phyloP scores from a whole-genome alignment of 2,329 filamentous ascomycete genomes.

The Drechmeria coniospora region DNA sequence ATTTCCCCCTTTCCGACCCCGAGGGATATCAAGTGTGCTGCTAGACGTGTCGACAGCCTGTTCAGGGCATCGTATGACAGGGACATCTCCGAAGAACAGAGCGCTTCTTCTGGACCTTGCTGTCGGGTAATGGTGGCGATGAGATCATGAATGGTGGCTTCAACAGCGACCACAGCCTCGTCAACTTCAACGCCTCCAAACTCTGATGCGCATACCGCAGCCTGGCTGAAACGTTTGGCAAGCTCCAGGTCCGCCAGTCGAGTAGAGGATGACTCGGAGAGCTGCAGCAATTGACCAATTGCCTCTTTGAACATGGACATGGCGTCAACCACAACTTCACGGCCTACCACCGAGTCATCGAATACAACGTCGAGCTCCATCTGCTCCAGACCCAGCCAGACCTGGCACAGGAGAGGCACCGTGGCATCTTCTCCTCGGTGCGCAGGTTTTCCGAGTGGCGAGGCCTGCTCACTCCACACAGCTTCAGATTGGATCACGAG shows the following conservation, averaged over 20 bases:
- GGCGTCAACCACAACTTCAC: neutral
- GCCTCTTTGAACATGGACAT: neutral
- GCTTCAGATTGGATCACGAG: neutral
- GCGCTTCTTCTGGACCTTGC: neutral
- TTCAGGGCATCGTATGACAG: constrained; percentile 1
- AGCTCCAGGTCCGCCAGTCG: neutral
- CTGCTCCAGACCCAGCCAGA: neutral
- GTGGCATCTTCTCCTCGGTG: constrained; percentile 1
- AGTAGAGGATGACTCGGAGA: neutral
- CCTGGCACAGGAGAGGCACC: constrained; percentile 1
- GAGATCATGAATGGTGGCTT: neutral
- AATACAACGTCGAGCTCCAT: constrained; percentile 1
- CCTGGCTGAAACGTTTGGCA: no score
- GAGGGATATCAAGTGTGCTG: neutral
- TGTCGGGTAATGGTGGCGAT: neutral
- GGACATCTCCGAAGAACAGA: neutral
- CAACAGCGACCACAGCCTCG: neutral
- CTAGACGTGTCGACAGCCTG: constrained; percentile 1
- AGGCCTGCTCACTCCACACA: neutral
- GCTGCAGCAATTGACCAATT: neutral
- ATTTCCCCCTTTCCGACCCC: neutral
- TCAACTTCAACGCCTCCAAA: no score
- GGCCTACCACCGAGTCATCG: neutral
- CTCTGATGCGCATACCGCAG: no score
- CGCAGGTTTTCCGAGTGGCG: neutral